These are phyloP conservation scores for Physaria fendleri DNA, from an alignment of 345 rosid genomes.

Conservation along the genomic window DNA sequence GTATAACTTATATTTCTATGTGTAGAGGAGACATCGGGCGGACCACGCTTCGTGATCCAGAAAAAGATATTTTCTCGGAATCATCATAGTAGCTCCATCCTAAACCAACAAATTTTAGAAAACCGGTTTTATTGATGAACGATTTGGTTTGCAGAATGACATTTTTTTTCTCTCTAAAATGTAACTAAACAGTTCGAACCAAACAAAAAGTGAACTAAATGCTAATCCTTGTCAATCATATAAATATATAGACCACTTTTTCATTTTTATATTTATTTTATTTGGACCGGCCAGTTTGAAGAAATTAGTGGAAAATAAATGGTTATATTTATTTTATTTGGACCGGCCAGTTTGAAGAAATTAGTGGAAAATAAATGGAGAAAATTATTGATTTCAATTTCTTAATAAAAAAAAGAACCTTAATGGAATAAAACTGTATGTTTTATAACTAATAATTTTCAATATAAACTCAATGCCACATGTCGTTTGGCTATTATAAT, in stretches of 20 bases:
- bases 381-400: background rate
- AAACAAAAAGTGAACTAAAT: background rate
- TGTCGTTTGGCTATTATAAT: background rate
- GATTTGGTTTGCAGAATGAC: background rate
- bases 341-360: background rate
- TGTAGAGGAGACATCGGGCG: no score
- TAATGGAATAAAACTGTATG: constrained; percentile 20
- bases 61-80: no score
- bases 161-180: background rate
- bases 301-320: background rate
- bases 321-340: no score
- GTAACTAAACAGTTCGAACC: background rate
- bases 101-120: no score
- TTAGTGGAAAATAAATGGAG: no score
- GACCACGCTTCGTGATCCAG: no score
- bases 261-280: background rate
- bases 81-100: no score
- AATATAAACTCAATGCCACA: background rate
- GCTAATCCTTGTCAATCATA: background rate
- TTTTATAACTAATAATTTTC: background rate
- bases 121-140: background rate
- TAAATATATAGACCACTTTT: background rate
- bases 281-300: background rate
- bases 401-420: background rate
- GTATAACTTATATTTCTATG: no score